Evolutionary conservation across 768 basidiomycete species (phyloP).

Genomic region (Xerocomellus amylosporus): DNA sequence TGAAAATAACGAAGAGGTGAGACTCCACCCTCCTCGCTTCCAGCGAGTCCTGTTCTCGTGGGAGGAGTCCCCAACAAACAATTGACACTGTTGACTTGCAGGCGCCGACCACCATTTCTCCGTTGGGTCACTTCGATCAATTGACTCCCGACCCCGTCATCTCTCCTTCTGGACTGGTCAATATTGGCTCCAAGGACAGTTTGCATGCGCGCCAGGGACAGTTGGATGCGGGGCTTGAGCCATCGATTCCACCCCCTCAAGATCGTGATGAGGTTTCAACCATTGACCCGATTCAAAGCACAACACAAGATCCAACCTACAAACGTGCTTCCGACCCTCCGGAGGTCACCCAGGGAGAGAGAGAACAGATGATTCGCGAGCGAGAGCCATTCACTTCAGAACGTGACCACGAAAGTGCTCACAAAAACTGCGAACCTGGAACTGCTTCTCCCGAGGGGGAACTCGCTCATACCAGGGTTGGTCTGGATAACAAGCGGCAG

Average conservation of each 20-base stretch:
- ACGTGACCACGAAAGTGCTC: neutral
- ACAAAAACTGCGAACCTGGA: neutral
- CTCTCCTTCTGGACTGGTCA: slow-evolving; percentile 27
- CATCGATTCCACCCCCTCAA: neutral
- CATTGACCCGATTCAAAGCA: slow-evolving; percentile 32
- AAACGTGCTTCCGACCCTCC: slow-evolving; percentile 51
- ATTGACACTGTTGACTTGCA: neutral
- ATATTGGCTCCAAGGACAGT: slow-evolving; percentile 40
- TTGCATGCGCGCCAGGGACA: slow-evolving; percentile 46
- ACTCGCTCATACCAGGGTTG: slow-evolving; percentile 48
- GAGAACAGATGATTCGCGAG: neutral
- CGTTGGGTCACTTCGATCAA: neutral
- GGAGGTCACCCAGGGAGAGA: neutral
- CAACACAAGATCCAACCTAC: slow-evolving; percentile 47
- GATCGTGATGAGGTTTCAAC: slow-evolving; percentile 26
- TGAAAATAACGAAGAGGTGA: neutral
- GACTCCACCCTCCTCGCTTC: neutral
- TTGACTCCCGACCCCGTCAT: neutral
- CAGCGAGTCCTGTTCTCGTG: neutral
- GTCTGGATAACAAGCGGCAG: slow-evolving; percentile 59
- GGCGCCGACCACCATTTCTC: neutral
- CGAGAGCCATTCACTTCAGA: neutral
- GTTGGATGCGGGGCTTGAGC: slow-evolving; percentile 48
- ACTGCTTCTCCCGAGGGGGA: slow-evolving; percentile 41
- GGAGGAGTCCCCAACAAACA: neutral